Percentiles rank a stretch among this genome's conserved stretches.
phyloP scores from a whole-genome alignment of 148 eudicot species.

The Persicaria tinctoria region DNA sequence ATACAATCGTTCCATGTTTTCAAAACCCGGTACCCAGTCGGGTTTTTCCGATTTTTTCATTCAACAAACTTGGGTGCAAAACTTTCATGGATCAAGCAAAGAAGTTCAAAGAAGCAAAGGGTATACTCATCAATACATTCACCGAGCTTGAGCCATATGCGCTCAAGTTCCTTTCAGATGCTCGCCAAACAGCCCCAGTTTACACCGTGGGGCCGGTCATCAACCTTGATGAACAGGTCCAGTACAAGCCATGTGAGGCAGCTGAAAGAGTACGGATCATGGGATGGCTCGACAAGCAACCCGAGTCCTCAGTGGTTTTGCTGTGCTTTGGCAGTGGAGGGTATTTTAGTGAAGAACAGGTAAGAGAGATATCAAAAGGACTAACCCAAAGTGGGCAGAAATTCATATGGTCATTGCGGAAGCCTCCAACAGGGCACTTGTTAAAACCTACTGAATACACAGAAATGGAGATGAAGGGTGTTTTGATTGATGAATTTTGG shows the following conservation, averaged over 20 bases:
- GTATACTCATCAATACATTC: constrained; percentile 16
- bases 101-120: not conserved
- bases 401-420: constrained; percentile 23
- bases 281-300: constrained; percentile 14
- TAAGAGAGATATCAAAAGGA: constrained; percentile 19
- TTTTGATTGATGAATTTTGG: not conserved
- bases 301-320: constrained; percentile 16
- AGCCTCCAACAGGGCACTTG: not conserved
- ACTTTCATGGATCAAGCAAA: constrained; percentile 4
- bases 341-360: constrained; percentile 11
- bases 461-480: constrained; percentile 6
- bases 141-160: constrained; percentile 16
- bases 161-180: not conserved
- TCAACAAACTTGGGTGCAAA: not conserved
- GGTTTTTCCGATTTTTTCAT: not conserved
- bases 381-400: constrained; percentile 12
- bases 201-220: constrained; percentile 21
- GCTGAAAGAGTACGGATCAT: constrained; percentile 1
- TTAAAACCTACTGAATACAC: not conserved
- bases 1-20: constrained; percentile 1
- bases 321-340: constrained; percentile 23
- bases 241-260: not conserved
- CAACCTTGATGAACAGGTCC: not conserved
- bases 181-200: not conserved
- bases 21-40: constrained; percentile 3